phyloP scores from a whole-genome alignment of 306 rosid species.

The Urtica urens region DNA sequence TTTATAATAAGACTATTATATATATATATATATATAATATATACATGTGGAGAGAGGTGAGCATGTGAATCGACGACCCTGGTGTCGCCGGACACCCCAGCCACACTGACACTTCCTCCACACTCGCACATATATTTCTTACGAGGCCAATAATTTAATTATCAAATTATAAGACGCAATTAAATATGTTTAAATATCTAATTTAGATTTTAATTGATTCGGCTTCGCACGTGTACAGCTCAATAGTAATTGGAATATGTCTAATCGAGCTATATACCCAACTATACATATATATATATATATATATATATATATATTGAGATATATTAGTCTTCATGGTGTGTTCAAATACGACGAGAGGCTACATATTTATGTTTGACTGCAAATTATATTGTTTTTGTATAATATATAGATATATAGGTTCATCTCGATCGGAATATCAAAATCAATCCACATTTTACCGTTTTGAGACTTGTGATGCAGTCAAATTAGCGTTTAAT shows the following conservation, averaged over 20 bases:
- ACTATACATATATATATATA: too few species aligned
- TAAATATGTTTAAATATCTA: neutral
- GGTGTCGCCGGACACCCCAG: slow-evolving; percentile 43
- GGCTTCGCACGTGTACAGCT: slow-evolving; percentile 56
- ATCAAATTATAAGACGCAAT: neutral
- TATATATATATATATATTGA: neutral
- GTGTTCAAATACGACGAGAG: slow-evolving; percentile 5
- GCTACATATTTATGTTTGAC: neutral
- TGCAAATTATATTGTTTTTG: too few species aligned
- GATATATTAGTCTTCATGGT: neutral
- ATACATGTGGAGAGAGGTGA: neutral
- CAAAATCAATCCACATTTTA: too few species aligned
- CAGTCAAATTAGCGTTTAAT: neutral
- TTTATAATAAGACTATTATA: too few species aligned
- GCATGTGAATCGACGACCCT: slow-evolving; percentile 45
- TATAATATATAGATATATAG: too few species aligned
- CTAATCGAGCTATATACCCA: slow-evolving; percentile 4
- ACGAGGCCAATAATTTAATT: slow-evolving; percentile 4
- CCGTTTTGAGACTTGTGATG: neutral
- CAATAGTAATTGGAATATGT: slow-evolving; percentile 17
- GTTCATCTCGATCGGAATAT: too few species aligned
- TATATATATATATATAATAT: too few species aligned
- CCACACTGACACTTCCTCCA: slow-evolving; percentile 30
- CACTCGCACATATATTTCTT: too few species aligned
- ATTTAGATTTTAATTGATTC: neutral